Conservation (phyloP, 805 yeast species). For the Schwanniomyces vanrijiae region DNA sequence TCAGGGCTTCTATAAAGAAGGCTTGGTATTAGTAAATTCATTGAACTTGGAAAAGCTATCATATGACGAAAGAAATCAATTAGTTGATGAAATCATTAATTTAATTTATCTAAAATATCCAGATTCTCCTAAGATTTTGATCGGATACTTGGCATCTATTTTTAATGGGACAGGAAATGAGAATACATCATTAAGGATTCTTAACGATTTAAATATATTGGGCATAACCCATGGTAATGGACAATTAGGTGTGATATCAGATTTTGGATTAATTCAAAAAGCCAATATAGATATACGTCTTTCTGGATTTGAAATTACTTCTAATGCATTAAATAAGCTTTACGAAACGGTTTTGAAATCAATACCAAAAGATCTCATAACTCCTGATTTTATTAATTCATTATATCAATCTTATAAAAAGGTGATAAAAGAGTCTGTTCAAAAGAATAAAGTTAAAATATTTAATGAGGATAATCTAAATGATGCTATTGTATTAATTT, state of each 20-base stretch:
- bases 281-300: conserved; percentile 33
- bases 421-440: conserved; percentile 1
- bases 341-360: conserved; percentile 24
- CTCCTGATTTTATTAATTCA: conserved; percentile 16
- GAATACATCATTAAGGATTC: conserved; percentile 14
- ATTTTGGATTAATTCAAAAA: conserved; percentile 17
- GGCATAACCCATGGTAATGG: conserved; percentile 23
- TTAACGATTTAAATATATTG: conserved; percentile 28
- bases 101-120: conserved; percentile 30
- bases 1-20: conserved; percentile 32
- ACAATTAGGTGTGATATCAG: conserved; percentile 10
- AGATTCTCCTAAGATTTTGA: conserved; percentile 30
- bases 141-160: conserved; percentile 36
- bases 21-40: conserved; percentile 31
- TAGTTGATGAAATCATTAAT: conserved; percentile 31
- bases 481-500: conserved; percentile 18
- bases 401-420: conserved; percentile 22
- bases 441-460: conserved; percentile 3
- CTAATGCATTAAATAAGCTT: conserved; percentile 19
- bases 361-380: conserved; percentile 8
- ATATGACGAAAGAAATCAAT: conserved; percentile 13
- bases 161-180: conserved; percentile 14
- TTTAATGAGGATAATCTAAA: conserved; percentile 13
- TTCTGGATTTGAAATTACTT: conserved; percentile 19
- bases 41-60: conserved; percentile 22